phyloP scores from a whole-genome alignment of 768 basidiomycete genomes.

The Austroboletus festivus region DNA sequence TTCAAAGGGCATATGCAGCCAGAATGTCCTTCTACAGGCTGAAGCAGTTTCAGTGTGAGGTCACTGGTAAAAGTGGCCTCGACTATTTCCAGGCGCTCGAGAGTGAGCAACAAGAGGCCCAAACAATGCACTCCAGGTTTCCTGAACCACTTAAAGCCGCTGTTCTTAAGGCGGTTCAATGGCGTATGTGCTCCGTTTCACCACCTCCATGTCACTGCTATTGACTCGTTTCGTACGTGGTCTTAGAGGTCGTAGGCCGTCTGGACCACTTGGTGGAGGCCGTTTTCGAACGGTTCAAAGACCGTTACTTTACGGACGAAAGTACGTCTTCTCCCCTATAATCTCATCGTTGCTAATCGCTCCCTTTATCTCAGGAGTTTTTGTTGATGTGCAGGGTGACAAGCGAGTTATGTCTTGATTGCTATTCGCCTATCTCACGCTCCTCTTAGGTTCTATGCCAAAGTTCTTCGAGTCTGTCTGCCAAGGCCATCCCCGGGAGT shows the following conservation, averaged over 20 bases:
- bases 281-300: conserved; percentile 93
- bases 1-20: conserved; percentile 68
- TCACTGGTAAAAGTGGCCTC: conserved; percentile 89
- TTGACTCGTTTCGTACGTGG: conserved; percentile 15
- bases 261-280: conserved; percentile 93
- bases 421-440: conserved; percentile 14
- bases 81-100: conserved; percentile 94
- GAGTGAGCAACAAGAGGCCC: conserved; percentile 86
- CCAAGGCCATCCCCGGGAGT: conserved; percentile 49
- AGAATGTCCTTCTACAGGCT: conserved; percentile 94
- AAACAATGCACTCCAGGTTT: conserved; percentile 87
- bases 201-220: conserved; percentile 9
- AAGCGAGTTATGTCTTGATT: conserved; percentile 50
- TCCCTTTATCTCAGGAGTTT: conserved; percentile 53
- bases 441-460: conserved; percentile 73
- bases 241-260: conserved; percentile 90
- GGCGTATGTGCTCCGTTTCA: conserved; percentile 67
- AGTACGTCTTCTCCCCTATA: conserved; percentile 50
- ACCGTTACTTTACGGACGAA: conserved; percentile 90
- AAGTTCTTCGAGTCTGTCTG: conserved; percentile 74
- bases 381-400: conserved; percentile 83
- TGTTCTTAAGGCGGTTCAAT: conserved; percentile 90
- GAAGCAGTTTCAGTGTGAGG: conserved; percentile 96
- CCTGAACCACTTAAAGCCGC: conserved; percentile 90
- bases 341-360: conserved; percentile 14